These are phyloP conservation scores for Suhomyces bribrorum DNA, from an alignment of 1,139 yeast genomes.

Conservation along the genomic window DNA sequence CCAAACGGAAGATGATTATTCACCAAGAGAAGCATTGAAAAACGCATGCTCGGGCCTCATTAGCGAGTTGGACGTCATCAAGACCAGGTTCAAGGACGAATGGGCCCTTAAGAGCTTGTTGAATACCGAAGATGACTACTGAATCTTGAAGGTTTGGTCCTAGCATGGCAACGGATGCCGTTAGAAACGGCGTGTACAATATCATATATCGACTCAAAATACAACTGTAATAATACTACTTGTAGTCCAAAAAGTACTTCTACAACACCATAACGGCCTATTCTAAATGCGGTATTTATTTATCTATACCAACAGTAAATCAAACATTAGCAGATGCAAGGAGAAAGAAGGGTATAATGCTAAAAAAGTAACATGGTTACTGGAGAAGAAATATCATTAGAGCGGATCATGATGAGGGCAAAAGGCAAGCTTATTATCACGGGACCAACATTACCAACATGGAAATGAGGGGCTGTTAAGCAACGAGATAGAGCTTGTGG, in stretches of 20 bases:
- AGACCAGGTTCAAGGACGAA: slow-evolving; percentile 81
- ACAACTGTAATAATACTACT: neutral
- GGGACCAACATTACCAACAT: too few species aligned
- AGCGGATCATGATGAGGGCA: neutral
- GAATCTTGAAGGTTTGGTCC: neutral
- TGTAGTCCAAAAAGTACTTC: too few species aligned
- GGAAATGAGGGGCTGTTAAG: too few species aligned
- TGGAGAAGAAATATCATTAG: slow-evolving; percentile 10
- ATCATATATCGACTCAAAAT: neutral
- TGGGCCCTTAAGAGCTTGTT: slow-evolving; percentile 86
- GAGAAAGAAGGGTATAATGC: slow-evolving; percentile 11
- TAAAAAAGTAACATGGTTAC: slow-evolving; percentile 10
- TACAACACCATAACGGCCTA: too few species aligned
- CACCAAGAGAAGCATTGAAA: slow-evolving; percentile 86
- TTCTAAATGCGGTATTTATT: neutral
- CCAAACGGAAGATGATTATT: slow-evolving; percentile 93
- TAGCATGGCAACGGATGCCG: neutral
- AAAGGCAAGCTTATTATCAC: too few species aligned
- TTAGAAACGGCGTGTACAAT: neutral
- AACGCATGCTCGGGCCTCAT: slow-evolving; percentile 86
- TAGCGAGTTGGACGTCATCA: slow-evolving; percentile 71
- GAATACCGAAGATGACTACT: slow-evolving; percentile 50
- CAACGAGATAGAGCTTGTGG: too few species aligned
- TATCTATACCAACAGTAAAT: slow-evolving; percentile 5
- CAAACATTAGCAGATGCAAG: slow-evolving; percentile 13